Evolutionary conservation across 2,329 filamentous ascomycete genomes (phyloP).

Genomic region (Fusarium nematophilum): DNA sequence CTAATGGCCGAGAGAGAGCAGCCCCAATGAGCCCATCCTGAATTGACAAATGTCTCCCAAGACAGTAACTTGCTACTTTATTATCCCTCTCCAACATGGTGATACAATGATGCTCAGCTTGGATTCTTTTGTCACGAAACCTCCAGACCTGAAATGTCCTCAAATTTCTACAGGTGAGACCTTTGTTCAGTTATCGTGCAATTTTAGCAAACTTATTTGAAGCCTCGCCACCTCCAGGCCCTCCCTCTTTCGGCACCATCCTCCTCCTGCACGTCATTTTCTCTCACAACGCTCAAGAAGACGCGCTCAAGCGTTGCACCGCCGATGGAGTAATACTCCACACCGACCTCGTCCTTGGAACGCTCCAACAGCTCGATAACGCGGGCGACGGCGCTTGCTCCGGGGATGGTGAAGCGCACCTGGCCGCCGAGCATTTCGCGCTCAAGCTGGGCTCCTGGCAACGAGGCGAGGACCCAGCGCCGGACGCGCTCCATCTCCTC

Average conservation of each 20-base stretch:
- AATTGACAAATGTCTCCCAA: constrained; percentile 8
- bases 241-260: constrained; percentile 2
- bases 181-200: too few relatives aligned
- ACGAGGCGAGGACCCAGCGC: constrained; percentile 62
- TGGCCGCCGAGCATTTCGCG: constrained; percentile 72
- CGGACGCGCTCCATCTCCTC: constrained; percentile 68
- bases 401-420: constrained; percentile 40
- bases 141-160: too few relatives aligned
- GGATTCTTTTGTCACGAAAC: too few relatives aligned
- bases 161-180: too few relatives aligned
- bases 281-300: constrained; percentile 74
- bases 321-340: constrained; percentile 74
- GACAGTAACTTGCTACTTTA: not conserved
- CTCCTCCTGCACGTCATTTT: constrained; percentile 58
- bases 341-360: constrained; percentile 65
- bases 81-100: not conserved
- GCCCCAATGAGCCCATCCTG: constrained; percentile 14
- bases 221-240: too few relatives aligned
- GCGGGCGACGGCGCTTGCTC: constrained; percentile 40
- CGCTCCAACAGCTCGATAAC: constrained; percentile 63
- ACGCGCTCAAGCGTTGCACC: constrained; percentile 77
- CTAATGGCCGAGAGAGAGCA: constrained; percentile 8
- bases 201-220: too few relatives aligned
- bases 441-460: constrained; percentile 67
- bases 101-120: too few relatives aligned